Base-by-base conservation (phyloP, 768 basidiomycete species). In the Infundibulicybe gibba region DNA sequence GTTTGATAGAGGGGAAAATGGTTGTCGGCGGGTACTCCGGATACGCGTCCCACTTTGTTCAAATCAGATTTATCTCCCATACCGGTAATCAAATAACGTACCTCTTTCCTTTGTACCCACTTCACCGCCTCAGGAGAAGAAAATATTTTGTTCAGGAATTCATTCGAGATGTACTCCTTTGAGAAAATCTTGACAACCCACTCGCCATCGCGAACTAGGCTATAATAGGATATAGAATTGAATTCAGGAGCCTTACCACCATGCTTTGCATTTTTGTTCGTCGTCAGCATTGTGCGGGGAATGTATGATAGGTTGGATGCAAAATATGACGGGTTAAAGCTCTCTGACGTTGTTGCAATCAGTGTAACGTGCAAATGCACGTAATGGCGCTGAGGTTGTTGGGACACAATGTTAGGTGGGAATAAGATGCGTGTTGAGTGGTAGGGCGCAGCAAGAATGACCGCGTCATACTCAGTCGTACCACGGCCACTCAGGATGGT, bases 131-230 rank as follows among this genome's bases (percentile, higher is more conserved):
- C 77, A 21, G 68, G 25, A 25, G 25, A 4, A 25, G 25, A 58
- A 61, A 95, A 92, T 53, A 87, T 64, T 6, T 68, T 65, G 14
- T 72, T 60, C 30, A 97, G 68, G 82, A 88, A 86, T 44, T 81
- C 78, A 47, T 93, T 84, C 37, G 74, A 74, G 34, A 93, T 63
- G n/a, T 66, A 60, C 30, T 80, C 61, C 56, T 80, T 71, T 2
- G 90, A 93, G 61, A 94, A 94, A 40, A 97, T 89, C 69, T 97
- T 97, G 46, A 94, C 91, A 10, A 76, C 75, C 78, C 85, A 91
- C 57, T 79, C 78, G 31, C 69, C 69, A 25, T 77, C 71, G 40
- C 67, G 66, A 15, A 84, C 65, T 35, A 63, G 67, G 2, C 85
- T 83, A 52, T 86, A 88, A 65, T 94, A 97, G 9, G 84, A 83